Evolutionary conservation across 1,139 yeast genomes (phyloP).

Genomic region (Meyerozyma sp.): DNA sequence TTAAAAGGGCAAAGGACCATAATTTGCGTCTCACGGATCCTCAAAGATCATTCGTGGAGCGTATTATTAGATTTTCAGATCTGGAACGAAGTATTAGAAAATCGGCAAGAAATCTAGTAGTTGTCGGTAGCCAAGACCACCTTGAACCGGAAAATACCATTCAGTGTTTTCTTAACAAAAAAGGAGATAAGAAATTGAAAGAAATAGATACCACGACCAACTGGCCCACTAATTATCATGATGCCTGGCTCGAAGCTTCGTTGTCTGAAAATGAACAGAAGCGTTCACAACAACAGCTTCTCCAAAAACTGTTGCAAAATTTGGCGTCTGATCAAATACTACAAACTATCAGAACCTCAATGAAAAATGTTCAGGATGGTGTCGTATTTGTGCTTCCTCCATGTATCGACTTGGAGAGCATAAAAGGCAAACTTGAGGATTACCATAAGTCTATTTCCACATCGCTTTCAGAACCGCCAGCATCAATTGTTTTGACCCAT

Average conservation of each 20-base stretch:
- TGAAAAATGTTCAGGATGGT: constrained; percentile 4
- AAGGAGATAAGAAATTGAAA: constrained; percentile 3
- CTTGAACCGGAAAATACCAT: constrained; percentile 1
- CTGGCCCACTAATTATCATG: constrained; percentile 6
- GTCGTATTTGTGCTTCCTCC: constrained; percentile 15
- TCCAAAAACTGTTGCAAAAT: constrained; percentile 7
- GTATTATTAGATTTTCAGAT: constrained; percentile 14
- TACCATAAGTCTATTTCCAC: constrained; percentile 2
- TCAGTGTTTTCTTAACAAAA: constrained; percentile 1
- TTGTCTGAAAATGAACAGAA: constrained; percentile 11
- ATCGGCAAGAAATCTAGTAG: constrained; percentile 11
- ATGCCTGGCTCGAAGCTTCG: constrained; percentile 9
- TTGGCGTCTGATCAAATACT: constrained; percentile 5
- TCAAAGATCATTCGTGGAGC: constrained; percentile 15
- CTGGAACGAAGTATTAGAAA: constrained; percentile 12
- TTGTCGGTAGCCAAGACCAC: constrained; percentile 5
- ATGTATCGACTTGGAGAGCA: constrained; percentile 3
- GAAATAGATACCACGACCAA: constrained; percentile 5
- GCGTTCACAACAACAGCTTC: constrained; percentile 11
- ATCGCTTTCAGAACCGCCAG: background rate
- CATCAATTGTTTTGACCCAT: background rate
- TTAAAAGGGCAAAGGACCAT: background rate
- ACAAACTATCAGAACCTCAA: constrained; percentile 4
- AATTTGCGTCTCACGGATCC: constrained; percentile 7
- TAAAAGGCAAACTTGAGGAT: constrained; percentile 1